Evolutionary conservation across 257 asterid species (phyloP).

Genomic region (Perilla frutescens): DNA sequence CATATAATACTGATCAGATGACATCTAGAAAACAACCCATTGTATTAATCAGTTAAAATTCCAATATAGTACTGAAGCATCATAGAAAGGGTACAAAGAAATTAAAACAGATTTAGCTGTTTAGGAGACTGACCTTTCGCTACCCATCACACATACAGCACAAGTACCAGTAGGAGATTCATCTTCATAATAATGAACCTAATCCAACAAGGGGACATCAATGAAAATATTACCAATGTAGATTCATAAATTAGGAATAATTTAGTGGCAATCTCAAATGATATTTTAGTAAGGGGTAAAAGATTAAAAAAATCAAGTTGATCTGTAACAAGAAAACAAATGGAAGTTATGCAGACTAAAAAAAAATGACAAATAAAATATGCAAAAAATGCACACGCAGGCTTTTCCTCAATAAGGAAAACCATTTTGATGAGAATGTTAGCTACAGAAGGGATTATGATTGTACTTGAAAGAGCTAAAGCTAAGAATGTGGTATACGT

Average conservation of each 20-base stretch:
- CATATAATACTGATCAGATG: too few species aligned
- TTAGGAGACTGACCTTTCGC: conserved; percentile 61
- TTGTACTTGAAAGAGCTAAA: conserved; percentile 16
- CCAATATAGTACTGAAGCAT: neutral
- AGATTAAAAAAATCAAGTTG: neutral
- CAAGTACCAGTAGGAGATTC: conserved; percentile 83
- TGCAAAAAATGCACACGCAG: neutral
- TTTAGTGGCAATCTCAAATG: conserved; percentile 1
- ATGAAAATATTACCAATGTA: neutral
- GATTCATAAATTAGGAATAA: neutral
- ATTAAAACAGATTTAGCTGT: neutral
- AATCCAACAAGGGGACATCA: conserved; percentile 25
- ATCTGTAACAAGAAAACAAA: conserved; percentile 17
- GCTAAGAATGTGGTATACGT: conserved; percentile 48
- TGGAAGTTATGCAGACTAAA: conserved; percentile 3
- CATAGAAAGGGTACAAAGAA: neutral
- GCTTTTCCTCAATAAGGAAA: neutral
- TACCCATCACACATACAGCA: conserved; percentile 74
- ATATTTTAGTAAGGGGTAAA: conserved; percentile 2
- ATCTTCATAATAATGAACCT: conserved; percentile 79
- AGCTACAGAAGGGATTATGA: neutral
- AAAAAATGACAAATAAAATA: neutral
- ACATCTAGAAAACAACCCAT: neutral
- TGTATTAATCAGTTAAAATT: neutral
- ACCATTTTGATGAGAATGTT: conserved; percentile 10